Base-by-base conservation (phyloP, 176 grass and related monocot species). In the Musa beccarii region DNA sequence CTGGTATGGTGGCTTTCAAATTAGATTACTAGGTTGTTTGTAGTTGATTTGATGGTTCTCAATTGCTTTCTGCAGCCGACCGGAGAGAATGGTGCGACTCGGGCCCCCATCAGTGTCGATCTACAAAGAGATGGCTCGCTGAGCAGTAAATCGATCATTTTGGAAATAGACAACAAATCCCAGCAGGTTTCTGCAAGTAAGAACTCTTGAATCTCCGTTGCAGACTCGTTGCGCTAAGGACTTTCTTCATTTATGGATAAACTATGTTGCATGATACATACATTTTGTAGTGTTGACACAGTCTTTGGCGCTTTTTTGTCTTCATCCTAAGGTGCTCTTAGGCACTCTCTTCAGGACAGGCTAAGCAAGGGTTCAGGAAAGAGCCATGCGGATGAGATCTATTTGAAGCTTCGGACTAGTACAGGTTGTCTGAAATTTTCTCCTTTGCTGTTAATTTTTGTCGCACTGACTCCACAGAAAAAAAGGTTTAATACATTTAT, bases 121-220 rank as follows among this genome's bases (percentile, higher is more conserved):
- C 80, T 96, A 51, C 84, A 89, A 71, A 76, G 83, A 63, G 92
- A 92, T 59, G 69, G 53, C 20, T 96, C 92, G 0, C 78, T 96
- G 69, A 96, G 81, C 74, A 88, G 73, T 69, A 89, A 91, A 80
- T 79, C 85, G n/a, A 84, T 92, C 64, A 62, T 96, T 49, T 79
- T 92, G 78, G 89, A 89, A 51, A 82, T 92, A 54, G 92, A 92
- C 69, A 89, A 24, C 87, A 96, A 96, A 86, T 82, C 85, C 10
- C 92, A 96, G 84, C 89, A 88, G 78, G 89, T 96, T 79, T 86
- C 89, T 78, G 89, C 87, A 22, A 96, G 92, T 92, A 72, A 86
- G 87, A 85, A 85, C 21, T 20, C 82, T 22, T 71, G 7, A 68
- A 53, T 55, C 56, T 25, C 22, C 4, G 12, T 11, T 2, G 4